A percentile compares a stretch with the other conserved stretches of the same genome.
Evolutionary conservation across 2,329 filamentous ascomycete species (phyloP).

Genomic region (Fusarium pseudocircinatum): DNA sequence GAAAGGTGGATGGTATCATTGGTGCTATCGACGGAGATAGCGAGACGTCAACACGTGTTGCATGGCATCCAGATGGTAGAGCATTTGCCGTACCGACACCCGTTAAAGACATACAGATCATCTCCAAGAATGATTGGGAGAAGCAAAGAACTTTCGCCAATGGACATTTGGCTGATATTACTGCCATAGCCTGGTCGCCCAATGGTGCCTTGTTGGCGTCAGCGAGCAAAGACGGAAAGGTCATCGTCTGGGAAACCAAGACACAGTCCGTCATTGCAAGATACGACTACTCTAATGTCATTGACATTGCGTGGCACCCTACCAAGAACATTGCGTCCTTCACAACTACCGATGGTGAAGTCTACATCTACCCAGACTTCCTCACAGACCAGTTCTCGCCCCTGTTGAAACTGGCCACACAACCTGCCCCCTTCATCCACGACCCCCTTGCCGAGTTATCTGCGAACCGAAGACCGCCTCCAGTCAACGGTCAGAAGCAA

Average conservation of each 20-base stretch:
- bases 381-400: conserved; percentile 66
- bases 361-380: conserved; percentile 86
- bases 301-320: conserved; percentile 91
- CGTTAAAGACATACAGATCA: conserved; percentile 83
- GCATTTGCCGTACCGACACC: conserved; percentile 88
- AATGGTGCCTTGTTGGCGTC: conserved; percentile 89
- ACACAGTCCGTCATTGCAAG: conserved; percentile 83
- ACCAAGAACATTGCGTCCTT: conserved; percentile 89
- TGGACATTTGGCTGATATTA: conserved; percentile 86
- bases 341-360: conserved; percentile 89
- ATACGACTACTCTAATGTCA: conserved; percentile 83
- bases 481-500: conserved; percentile 64
- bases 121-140: conserved; percentile 91
- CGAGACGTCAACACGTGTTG: conserved; percentile 77
- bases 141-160: conserved; percentile 81
- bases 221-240: conserved; percentile 72
- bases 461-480: conserved; percentile 68
- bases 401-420: conserved; percentile 66
- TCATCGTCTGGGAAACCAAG: conserved; percentile 89
- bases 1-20: conserved; percentile 87
- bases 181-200: conserved; percentile 89
- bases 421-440: conserved; percentile 87
- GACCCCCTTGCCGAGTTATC: conserved; percentile 78
- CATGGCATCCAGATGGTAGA: conserved; percentile 94
- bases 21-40: conserved; percentile 77